These are phyloP conservation scores for Arabidopsis lyrata DNA, from an alignment of 441 rosid genomes.

Conservation along the genomic window DNA sequence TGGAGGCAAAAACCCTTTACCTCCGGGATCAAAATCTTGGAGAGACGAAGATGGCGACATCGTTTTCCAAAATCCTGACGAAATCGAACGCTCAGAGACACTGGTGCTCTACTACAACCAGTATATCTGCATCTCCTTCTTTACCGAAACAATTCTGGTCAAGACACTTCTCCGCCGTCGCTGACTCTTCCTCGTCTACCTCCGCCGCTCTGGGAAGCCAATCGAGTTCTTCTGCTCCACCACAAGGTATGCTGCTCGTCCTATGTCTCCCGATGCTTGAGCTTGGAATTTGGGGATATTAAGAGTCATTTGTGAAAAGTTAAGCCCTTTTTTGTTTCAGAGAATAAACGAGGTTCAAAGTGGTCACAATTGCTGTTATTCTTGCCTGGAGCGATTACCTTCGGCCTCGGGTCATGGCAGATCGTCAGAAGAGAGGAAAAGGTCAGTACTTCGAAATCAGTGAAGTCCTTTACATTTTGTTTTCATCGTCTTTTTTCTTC, in stretches of 20 bases:
- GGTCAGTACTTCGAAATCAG: slow-evolving; percentile 48
- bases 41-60: slow-evolving; percentile 47
- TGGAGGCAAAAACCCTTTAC: slow-evolving; percentile 38
- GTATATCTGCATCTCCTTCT: slow-evolving; percentile 42
- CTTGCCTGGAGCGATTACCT: slow-evolving; percentile 87
- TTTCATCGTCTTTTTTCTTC: slow-evolving; percentile 24
- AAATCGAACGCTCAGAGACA: slow-evolving; percentile 40
- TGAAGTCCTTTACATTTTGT: slow-evolving; percentile 17
- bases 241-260: slow-evolving; percentile 28
- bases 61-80: slow-evolving; percentile 55
- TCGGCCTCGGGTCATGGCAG: slow-evolving; percentile 99
- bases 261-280: slow-evolving; percentile 13
- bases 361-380: slow-evolving; percentile 79
- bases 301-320: not conserved
- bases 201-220: slow-evolving; percentile 42
- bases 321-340: slow-evolving; percentile 35
- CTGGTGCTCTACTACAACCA: slow-evolving; percentile 32
- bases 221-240: slow-evolving; percentile 25
- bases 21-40: slow-evolving; percentile 41
- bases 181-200: slow-evolving; percentile 39
- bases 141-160: slow-evolving; percentile 37
- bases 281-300: slow-evolving; percentile 19
- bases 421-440: slow-evolving; percentile 88
- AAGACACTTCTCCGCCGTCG: slow-evolving; percentile 42
- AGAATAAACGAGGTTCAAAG: slow-evolving; percentile 49